Conservation (phyloP, 495 filamentous ascomycete genomes). For the Neurospora sp. region DNA sequence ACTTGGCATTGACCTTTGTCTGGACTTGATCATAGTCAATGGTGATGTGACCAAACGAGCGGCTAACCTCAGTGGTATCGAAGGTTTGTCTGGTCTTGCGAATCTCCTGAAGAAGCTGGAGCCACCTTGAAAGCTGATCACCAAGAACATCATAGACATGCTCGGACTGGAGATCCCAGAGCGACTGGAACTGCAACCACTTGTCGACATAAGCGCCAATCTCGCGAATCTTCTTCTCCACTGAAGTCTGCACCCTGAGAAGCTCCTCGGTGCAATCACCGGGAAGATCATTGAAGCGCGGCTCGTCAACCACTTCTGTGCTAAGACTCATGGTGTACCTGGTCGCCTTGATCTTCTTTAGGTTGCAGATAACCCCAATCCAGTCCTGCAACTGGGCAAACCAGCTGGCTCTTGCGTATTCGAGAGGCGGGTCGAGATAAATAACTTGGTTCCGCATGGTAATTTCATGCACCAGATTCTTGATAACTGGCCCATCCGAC, state of each 20-base stretch:
- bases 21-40: constrained; percentile 98
- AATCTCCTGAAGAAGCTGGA: constrained; percentile 90
- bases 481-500: constrained; percentile 46
- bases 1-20: constrained; percentile 94
- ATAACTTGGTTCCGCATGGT: constrained; percentile 96
- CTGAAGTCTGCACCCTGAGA: constrained; percentile 61
- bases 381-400: constrained; percentile 84
- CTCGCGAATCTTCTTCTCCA: constrained; percentile 68
- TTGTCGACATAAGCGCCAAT: constrained; percentile 83
- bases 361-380: constrained; percentile 84
- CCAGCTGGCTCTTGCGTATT: constrained; percentile 90
- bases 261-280: constrained; percentile 67
- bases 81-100: constrained; percentile 88
- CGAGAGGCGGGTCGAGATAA: constrained; percentile 84
- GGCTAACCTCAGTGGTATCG: constrained; percentile 85
- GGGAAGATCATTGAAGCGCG: constrained; percentile 80
- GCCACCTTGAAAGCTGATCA: constrained; percentile 86
- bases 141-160: constrained; percentile 85
- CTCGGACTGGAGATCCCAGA: constrained; percentile 95
- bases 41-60: constrained; percentile 82
- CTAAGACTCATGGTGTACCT: constrained; percentile 82
- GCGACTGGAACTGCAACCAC: constrained; percentile 96
- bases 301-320: constrained; percentile 52
- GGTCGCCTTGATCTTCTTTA: constrained; percentile 86
- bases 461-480: constrained; percentile 75